Evolutionary conservation across 2,329 filamentous ascomycete genomes (phyloP).

Genomic region (Rosellinia necatrix): DNA sequence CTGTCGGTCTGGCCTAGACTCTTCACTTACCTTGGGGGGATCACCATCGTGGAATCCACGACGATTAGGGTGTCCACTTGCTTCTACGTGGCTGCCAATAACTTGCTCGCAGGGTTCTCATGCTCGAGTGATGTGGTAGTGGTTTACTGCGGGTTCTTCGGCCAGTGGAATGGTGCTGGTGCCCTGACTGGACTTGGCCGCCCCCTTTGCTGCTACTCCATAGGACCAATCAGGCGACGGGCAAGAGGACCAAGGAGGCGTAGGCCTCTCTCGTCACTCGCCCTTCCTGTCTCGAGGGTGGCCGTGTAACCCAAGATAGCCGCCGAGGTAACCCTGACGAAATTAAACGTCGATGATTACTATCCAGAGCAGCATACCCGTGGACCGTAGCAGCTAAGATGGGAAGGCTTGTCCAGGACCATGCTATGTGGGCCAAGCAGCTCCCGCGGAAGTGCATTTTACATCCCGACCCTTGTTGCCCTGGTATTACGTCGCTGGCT

Average conservation of each 20-base stretch:
- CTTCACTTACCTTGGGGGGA: background rate
- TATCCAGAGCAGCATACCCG: slow-evolving; percentile 12
- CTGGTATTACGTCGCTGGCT: slow-evolving; percentile 33
- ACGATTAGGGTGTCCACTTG: slow-evolving; percentile 11
- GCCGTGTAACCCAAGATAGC: slow-evolving; percentile 26
- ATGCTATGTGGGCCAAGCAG: slow-evolving; percentile 33
- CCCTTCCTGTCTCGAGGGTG: slow-evolving; percentile 4
- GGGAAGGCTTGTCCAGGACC: slow-evolving; percentile 17
- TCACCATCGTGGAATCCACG: slow-evolving; percentile 4
- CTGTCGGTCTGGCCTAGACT: background rate
- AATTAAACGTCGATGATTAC: slow-evolving; percentile 24
- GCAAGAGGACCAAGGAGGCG: slow-evolving; percentile 2
- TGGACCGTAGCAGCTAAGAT: slow-evolving; percentile 19
- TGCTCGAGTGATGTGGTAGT: slow-evolving; percentile 12
- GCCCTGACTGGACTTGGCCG: slow-evolving; percentile 24
- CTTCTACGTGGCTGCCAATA: slow-evolving; percentile 4
- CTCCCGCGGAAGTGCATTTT: slow-evolving; percentile 34
- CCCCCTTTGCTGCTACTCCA: slow-evolving; percentile 22
- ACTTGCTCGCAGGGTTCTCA: background rate
- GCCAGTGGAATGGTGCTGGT: slow-evolving; percentile 17
- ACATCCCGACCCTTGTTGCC: slow-evolving; percentile 38
- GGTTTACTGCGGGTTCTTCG: slow-evolving; percentile 18
- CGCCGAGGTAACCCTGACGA: slow-evolving; percentile 16
- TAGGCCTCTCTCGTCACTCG: slow-evolving; percentile 2
- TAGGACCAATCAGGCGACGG: slow-evolving; percentile 18